These are phyloP conservation scores for Ceratobasidium sp. DNA, from an alignment of 1,284 basidiomycete species.

Conservation along the genomic window DNA sequence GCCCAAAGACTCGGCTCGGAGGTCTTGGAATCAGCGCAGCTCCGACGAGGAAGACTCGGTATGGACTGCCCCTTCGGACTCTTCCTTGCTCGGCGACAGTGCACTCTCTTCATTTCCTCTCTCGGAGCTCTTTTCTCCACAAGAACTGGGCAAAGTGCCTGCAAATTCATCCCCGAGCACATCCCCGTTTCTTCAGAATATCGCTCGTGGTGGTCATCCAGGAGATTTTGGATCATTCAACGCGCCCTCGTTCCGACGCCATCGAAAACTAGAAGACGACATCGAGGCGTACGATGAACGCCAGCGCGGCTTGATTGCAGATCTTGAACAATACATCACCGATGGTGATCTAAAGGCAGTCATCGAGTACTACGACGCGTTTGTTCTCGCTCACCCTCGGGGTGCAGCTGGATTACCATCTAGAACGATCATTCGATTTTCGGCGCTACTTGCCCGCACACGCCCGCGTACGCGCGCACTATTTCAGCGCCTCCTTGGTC, in stretches of 20 bases:
- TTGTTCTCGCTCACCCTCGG: conserved; percentile 58
- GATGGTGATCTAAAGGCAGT: conserved; percentile 29
- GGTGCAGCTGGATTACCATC: conserved; percentile 59
- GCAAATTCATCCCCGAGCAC: neutral
- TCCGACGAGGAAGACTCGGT: conserved; percentile 29
- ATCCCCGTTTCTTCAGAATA: conserved; percentile 31
- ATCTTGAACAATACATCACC: conserved; percentile 39
- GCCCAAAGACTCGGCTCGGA: neutral
- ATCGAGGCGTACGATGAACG: conserved; percentile 29
- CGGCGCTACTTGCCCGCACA: conserved; percentile 66
- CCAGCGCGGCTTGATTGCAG: conserved; percentile 29
- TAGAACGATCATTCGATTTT: conserved; percentile 70
- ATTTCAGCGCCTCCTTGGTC: conserved; percentile 73
- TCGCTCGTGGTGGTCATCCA: conserved; percentile 39
- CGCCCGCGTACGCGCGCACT: conserved; percentile 69
- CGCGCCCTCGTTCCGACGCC: conserved; percentile 34
- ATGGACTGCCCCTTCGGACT: conserved; percentile 34
- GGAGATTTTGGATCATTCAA: conserved; percentile 42
- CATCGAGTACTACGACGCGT: conserved; percentile 50
- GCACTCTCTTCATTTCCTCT: conserved; percentile 44
- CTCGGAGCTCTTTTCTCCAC: conserved; percentile 25
- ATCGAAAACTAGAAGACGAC: conserved; percentile 30
- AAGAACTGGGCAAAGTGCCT: neutral
- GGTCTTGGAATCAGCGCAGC: conserved; percentile 28
- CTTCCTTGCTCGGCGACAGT: conserved; percentile 23